Base-by-base conservation (phyloP, 345 rosid species). In the Arabidopsis suecica region DNA sequence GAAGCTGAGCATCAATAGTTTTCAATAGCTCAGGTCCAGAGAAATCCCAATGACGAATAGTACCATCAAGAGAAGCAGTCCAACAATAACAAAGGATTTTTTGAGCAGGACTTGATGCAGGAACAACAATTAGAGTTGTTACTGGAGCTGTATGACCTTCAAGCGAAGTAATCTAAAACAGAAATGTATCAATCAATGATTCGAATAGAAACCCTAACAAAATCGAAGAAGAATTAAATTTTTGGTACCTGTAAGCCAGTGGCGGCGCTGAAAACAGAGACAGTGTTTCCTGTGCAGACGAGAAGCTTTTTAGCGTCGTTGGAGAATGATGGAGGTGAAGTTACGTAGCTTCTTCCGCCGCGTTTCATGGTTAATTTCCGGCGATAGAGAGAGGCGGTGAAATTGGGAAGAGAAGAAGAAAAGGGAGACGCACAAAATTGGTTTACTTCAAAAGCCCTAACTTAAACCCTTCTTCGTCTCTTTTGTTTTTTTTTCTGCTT, bases 61-160 rank as follows among this genome's bases (percentile, higher is more conserved):
- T 90, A 28, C 99, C 97, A 81, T 95, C 99, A 5, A 90, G 88
- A 20, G 99, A 90, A 2, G 97, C 88, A 18, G 99, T 95, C 99
- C 99, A 95, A 68, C 98, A 95, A 70, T 83, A 88, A 42, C 84
- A 85, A 61, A 95, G 73, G 60, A 86, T 62, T 40, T 83, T 86
- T 23, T 80, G 81, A 4, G 88, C 91, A 16, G 89, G 81, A 69
- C 51, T 76, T 13, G 86, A 69, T 2, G 89, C 87, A 25, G 98
- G 97, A 18, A 81, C 90, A 70, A 95, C 97, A 12, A 89, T 61
- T 9, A 95, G 87, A 40, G 93, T 49, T 28, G 98, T 90, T 9
- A 95, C 97, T 4, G 72, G 84, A 55, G 91, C 91, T 69, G 83
- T 79, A 69, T 95, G 99, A 65, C 93, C 98, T 23, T 90, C 97